Evolutionary conservation across 768 basidiomycete species (phyloP).

Genomic region (Tricholoma hemisulphureum): DNA sequence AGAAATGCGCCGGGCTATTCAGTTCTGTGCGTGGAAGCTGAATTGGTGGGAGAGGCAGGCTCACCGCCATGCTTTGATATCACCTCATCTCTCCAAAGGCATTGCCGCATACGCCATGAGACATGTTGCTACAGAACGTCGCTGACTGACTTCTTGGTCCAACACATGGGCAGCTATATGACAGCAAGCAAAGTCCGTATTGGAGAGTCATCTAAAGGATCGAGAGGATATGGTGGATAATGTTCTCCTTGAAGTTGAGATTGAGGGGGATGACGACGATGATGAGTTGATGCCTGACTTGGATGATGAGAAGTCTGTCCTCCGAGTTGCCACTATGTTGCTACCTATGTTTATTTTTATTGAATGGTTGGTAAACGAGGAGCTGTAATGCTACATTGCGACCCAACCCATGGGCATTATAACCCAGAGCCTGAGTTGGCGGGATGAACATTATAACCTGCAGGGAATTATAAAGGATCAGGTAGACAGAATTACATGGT

Average conservation of each 20-base stretch:
- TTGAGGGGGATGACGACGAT: background rate
- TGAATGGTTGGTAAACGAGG: no score
- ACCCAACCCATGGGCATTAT: no score
- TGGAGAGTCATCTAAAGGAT: background rate
- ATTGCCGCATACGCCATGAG: conserved; percentile 5
- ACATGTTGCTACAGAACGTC: conserved; percentile 2
- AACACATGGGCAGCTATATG: background rate
- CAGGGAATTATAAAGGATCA: no score
- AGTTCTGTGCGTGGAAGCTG: no score
- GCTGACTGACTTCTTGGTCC: background rate
- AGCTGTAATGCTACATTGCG: no score
- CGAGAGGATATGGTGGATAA: background rate
- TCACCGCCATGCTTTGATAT: background rate
- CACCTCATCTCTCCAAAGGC: conserved; percentile 1
- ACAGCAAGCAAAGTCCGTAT: background rate
- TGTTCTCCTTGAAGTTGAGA: background rate
- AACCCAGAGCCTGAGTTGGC: no score
- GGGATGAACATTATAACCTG: no score
- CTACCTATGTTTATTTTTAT: background rate
- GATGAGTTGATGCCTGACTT: background rate
- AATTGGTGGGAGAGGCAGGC: conserved; percentile 10
- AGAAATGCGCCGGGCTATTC: conserved; percentile 26
- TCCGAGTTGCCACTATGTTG: background rate
- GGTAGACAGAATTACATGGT: no score
- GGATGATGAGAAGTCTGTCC: background rate